Percentiles rank a stretch among this genome's conserved stretches.
Conservation (phyloP, 257 asterid species). For the Asclepias syriaca region DNA sequence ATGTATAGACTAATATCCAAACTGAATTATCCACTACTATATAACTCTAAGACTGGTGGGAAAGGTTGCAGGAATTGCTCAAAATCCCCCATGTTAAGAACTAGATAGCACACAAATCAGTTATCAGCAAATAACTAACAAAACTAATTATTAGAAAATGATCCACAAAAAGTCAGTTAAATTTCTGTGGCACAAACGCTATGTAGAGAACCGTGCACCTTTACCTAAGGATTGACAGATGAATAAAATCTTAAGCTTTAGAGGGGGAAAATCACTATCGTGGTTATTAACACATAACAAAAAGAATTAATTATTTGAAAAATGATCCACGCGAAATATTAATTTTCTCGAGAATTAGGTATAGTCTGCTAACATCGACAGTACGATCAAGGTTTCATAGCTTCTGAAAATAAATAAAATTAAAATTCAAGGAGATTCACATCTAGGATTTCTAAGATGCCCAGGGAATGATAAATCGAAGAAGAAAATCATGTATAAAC, state of each 20-base stretch:
- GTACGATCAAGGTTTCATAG: background rate
- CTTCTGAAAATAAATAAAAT: background rate
- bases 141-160: background rate
- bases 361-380: background rate
- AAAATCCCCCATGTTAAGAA: background rate
- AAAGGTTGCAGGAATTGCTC: background rate
- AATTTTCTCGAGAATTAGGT: background rate
- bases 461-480: background rate
- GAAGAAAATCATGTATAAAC: background rate
- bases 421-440: background rate
- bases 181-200: background rate
- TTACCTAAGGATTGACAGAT: no score
- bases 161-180: background rate
- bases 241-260: no score
- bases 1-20: background rate
- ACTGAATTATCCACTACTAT: background rate
- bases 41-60: background rate
- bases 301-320: background rate
- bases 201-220: no score
- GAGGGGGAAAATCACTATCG: background rate
- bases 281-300: no score
- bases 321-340: background rate
- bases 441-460: background rate
- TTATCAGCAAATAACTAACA: no score
- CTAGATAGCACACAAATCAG: no score